Percentiles rank a stretch among this genome's conserved stretches.
Evolutionary conservation across 2,329 filamentous ascomycete species (phyloP).

Genomic region (Neonectria sp.): DNA sequence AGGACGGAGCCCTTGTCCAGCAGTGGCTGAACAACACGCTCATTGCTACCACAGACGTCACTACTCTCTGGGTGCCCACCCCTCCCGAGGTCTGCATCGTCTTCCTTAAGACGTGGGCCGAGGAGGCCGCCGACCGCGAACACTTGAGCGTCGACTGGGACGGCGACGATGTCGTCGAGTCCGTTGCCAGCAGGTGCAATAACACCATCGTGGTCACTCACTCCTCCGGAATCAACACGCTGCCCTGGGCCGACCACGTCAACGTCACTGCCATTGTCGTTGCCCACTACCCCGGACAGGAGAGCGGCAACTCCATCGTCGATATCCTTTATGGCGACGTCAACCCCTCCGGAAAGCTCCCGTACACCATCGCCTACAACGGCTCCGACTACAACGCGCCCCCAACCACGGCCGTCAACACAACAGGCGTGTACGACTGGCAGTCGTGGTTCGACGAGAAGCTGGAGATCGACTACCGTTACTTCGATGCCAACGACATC

Average conservation of each 20-base stretch:
- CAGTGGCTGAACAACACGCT: constrained; percentile 64
- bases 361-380: constrained; percentile 78
- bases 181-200: constrained; percentile 73
- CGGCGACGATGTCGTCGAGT: constrained; percentile 74
- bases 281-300: constrained; percentile 80
- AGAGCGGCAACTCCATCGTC: constrained; percentile 77
- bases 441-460: constrained; percentile 71
- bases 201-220: constrained; percentile 79
- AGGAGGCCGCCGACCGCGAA: constrained; percentile 73
- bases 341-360: constrained; percentile 78
- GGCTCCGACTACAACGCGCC: constrained; percentile 63
- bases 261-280: constrained; percentile 78
- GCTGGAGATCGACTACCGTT: constrained; percentile 78
- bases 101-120: constrained; percentile 76
- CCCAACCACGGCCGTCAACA: constrained; percentile 55
- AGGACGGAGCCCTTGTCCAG: constrained; percentile 63
- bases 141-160: constrained; percentile 69
- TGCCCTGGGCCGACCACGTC: constrained; percentile 77
- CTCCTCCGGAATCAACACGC: constrained; percentile 77
- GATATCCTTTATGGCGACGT: constrained; percentile 78
- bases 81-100: constrained; percentile 77
- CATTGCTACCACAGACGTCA: constrained; percentile 54
- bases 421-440: constrained; percentile 57
- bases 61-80: constrained; percentile 62
- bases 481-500: constrained; percentile 73